Conservation (phyloP, 495 filamentous ascomycete species). For the Geopyxis carbonaria region DNA sequence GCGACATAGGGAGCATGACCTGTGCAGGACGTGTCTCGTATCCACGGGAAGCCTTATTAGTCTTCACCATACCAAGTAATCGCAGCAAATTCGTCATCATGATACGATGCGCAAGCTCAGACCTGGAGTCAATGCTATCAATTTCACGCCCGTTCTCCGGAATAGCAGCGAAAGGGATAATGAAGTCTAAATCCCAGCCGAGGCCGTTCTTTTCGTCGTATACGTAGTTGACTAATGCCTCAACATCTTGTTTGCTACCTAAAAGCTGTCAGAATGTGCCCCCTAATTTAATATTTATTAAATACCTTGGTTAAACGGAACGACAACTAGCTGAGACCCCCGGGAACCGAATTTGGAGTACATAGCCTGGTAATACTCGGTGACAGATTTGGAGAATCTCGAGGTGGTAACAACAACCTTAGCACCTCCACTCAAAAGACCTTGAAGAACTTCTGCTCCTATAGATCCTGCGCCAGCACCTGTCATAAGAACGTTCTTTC, state of each 20-base stretch:
- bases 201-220: conserved; percentile 94
- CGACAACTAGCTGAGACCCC: conserved; percentile 90
- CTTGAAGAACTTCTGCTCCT: conserved; percentile 93
- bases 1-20: conserved; percentile 87
- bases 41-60: conserved; percentile 68
- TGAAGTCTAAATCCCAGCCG: conserved; percentile 93
- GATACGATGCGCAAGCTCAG: conserved; percentile 93
- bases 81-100: conserved; percentile 96
- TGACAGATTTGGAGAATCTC: conserved; percentile 90
- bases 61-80: conserved; percentile 76
- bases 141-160: conserved; percentile 97
- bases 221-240: conserved; percentile 83
- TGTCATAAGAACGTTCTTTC: conserved; percentile 96
- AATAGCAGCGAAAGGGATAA: conserved; percentile 94
- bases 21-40: conserved; percentile 92
- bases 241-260: conserved; percentile 91
- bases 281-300: no score
- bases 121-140: conserved; percentile 92
- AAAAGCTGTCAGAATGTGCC: conserved; percentile 29
- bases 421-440: conserved; percentile 87
- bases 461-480: conserved; percentile 96
- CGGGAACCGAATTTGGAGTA: conserved; percentile 84
- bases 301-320: conserved; percentile 97
- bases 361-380: conserved; percentile 98
- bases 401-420: conserved; percentile 93